Conservation (phyloP, 2,329 filamentous ascomycete genomes). For the Talaromyces sp. region DNA sequence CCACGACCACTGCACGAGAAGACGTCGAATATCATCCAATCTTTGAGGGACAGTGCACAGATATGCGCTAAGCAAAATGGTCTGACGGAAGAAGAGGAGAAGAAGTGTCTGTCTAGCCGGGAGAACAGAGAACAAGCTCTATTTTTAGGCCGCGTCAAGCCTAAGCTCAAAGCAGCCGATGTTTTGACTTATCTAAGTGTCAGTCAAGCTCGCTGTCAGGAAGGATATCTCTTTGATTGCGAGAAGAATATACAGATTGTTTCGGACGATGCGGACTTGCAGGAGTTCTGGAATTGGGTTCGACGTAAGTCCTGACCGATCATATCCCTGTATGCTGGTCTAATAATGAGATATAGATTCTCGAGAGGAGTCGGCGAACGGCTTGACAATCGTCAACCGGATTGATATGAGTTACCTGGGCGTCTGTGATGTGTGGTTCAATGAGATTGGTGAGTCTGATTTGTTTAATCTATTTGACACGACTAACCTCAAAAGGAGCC, state of each 20-base stretch:
- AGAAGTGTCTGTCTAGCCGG: constrained; percentile 37
- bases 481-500: constrained; percentile 23
- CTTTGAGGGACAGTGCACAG: constrained; percentile 14
- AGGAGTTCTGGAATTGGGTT: constrained; percentile 60
- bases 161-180: constrained; percentile 37
- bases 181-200: constrained; percentile 44
- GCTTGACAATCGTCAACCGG: constrained; percentile 56
- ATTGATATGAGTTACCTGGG: constrained; percentile 63
- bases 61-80: constrained; percentile 14
- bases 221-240: constrained; percentile 56
- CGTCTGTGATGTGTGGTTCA: constrained; percentile 58
- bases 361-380: constrained; percentile 41
- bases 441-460: constrained; percentile 48
- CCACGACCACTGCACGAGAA: constrained; percentile 32
- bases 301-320: constrained; percentile 43
- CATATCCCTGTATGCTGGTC: neutral
- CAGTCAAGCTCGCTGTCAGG: constrained; percentile 51
- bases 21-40: constrained; percentile 32
- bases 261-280: constrained; percentile 56
- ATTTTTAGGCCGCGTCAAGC: constrained; percentile 30
- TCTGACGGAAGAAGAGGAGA: neutral
- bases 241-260: constrained; percentile 56
- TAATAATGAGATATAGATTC: constrained; percentile 34
- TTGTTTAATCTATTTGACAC: neutral
- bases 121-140: constrained; percentile 39